Evolutionary conservation across 768 basidiomycete species (phyloP).

Genomic region (Termitomyces sp.): DNA sequence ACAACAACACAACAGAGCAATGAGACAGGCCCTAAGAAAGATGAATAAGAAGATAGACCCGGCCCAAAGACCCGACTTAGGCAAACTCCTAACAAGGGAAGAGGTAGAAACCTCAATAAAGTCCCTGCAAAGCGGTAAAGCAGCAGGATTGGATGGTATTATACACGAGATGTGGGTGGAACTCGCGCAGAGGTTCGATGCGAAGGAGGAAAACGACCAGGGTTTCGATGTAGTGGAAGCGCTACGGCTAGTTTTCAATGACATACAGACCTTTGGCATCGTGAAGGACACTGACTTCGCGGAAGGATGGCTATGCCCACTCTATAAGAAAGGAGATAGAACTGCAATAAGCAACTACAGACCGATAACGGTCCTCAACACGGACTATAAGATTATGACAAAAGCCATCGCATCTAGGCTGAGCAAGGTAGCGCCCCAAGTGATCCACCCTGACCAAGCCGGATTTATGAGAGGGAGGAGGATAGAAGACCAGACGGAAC

Average conservation of each 20-base stretch:
- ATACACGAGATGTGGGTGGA: conserved; percentile 19
- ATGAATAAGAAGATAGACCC: neutral
- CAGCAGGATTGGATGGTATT: conserved; percentile 20
- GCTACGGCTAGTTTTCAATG: no score
- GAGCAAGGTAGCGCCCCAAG: neutral
- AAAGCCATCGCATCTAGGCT: neutral
- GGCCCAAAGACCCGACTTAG: neutral
- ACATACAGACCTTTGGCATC: no score
- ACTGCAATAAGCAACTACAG: neutral
- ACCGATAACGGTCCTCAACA: neutral
- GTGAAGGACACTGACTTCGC: no score
- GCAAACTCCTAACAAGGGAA: no score
- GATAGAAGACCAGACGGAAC: neutral
- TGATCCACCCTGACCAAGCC: conserved; percentile 2
- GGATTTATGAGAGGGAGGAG: neutral
- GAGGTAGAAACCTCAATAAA: neutral
- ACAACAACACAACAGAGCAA: neutral
- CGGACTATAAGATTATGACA: conserved; percentile 1
- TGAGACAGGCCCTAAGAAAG: neutral
- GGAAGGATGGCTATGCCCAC: no score
- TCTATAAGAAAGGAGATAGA: no score
- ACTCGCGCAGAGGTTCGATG: no score
- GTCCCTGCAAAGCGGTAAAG: conserved; percentile 12
- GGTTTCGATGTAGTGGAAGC: no score
- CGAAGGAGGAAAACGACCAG: no score